Evolutionary conservation across 2,329 filamentous ascomycete genomes (phyloP).

Genomic region (Metarhizium anisopliae): DNA sequence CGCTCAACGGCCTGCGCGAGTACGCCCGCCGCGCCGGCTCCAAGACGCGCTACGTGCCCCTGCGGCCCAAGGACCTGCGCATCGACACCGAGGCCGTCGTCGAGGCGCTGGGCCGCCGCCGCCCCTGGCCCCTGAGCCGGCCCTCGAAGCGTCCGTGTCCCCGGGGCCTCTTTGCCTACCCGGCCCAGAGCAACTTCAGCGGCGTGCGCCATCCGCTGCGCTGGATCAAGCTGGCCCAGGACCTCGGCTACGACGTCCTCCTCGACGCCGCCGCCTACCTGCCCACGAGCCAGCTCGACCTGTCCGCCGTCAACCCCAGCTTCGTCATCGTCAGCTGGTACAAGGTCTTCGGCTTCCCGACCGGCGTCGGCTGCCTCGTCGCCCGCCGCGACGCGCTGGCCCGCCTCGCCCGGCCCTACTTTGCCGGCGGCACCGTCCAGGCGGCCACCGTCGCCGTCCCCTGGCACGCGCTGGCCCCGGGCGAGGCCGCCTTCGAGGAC

Average conservation of each 20-base stretch:
- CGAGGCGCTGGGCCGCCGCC: slow-evolving; percentile 13
- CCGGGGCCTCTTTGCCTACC: slow-evolving; percentile 32
- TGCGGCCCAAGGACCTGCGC: slow-evolving; percentile 17
- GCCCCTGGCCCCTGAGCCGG: background rate
- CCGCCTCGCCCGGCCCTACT: slow-evolving; percentile 27
- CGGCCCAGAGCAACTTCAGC: slow-evolving; percentile 36
- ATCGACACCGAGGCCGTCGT: slow-evolving; percentile 17
- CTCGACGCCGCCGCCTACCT: slow-evolving; percentile 32
- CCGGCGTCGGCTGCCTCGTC: slow-evolving; percentile 30
- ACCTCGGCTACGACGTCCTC: slow-evolving; percentile 28
- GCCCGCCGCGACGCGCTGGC: slow-evolving; percentile 22
- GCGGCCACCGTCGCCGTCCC: slow-evolving; percentile 20
- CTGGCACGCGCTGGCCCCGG: slow-evolving; percentile 21
- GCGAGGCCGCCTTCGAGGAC: slow-evolving; percentile 28
- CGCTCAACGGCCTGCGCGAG: slow-evolving; percentile 28
- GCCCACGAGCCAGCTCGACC: slow-evolving; percentile 25
- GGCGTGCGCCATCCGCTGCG: slow-evolving; percentile 31
- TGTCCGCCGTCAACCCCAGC: slow-evolving; percentile 24
- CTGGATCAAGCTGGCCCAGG: slow-evolving; percentile 26
- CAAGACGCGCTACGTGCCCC: slow-evolving; percentile 21
- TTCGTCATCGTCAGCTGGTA: slow-evolving; percentile 32
- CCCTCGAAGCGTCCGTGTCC: background rate
- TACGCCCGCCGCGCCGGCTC: slow-evolving; percentile 20
- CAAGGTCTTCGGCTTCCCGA: slow-evolving; percentile 33
- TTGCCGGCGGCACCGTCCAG: slow-evolving; percentile 28